Base-by-base conservation (phyloP, 805 yeast genomes). In the Ogataea neopini region DNA sequence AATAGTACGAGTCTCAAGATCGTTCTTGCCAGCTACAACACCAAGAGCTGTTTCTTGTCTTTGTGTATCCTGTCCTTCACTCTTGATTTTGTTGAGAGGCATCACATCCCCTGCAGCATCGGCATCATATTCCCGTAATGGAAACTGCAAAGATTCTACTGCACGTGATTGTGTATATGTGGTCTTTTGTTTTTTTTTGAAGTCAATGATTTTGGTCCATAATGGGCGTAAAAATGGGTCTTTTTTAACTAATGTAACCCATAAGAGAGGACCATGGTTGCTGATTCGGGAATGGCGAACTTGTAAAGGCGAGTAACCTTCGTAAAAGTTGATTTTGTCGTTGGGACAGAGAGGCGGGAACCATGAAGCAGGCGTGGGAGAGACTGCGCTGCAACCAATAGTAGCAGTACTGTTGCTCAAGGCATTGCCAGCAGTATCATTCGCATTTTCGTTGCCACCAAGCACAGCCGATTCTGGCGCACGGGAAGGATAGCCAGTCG, bases 231-330 rank as follows among this genome's bases (percentile, higher is more conserved):
- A 37, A 56, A 64, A 66, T 39, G 64, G 67, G 61, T 81, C 86
- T 51, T 71, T 77, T 45, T 71, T 70, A 44, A 80, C 61, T 20
- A 76, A 47, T 0, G 84, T 62, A 3, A 74, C 53, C 74, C 81
- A 75, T 1, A 82, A 61, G 29, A 79, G 68, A 0, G 84, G 80
- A 1, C 84, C 86, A 60, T 71, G 74, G 53, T 73, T 72, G 49
- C 70, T 69, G 26, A 74, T 61, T 36, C 79, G 61, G 3, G 72
- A 64, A 41, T 68, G 72, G 22, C 68, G 68, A 14, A 70, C 50
- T 43, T 71, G 62, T 45, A 77, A 66, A 0, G 84, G 75, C 3
- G 71, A 52, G 52, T 69, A 69, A 1, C 76, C 77, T 0, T 62
- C 63, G 49, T 69, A 74, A 28, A 79, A 65, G 44, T 75, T 69